Percentiles rank a stretch among this genome's conserved stretches.
These are phyloP conservation scores for Trichophaea hybrida DNA, from an alignment of 2,329 filamentous ascomycete species.

Conservation along the genomic window DNA sequence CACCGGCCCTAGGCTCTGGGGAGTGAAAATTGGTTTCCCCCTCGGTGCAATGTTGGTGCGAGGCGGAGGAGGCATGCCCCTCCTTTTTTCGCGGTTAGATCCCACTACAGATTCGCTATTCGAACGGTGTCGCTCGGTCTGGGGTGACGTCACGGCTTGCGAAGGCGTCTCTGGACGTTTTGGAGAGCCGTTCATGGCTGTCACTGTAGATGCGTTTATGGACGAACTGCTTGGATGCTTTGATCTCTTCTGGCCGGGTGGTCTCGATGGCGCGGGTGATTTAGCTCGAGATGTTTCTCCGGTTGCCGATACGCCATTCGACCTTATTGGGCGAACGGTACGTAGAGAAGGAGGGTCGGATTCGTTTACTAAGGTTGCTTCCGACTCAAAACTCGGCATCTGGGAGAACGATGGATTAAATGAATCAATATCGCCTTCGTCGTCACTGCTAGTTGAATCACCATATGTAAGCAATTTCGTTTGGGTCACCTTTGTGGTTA, in stretches of 20 bases:
- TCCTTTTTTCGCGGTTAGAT: neutral
- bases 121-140: conserved; percentile 2
- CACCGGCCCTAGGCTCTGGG: neutral
- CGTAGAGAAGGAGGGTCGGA: neutral
- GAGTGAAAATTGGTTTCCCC: conserved; percentile 1
- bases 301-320: neutral
- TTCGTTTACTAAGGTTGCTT: conserved; percentile 2
- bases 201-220: neutral
- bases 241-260: neutral
- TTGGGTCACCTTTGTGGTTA: neutral
- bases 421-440: conserved; percentile 14
- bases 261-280: neutral
- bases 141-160: neutral
- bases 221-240: conserved; percentile 2
- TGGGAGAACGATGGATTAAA: conserved; percentile 14
- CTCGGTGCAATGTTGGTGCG: neutral
- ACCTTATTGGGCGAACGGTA: conserved; percentile 13
- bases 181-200: neutral
- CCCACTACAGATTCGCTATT: conserved; percentile 6
- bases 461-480: conserved; percentile 1
- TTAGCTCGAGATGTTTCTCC: neutral
- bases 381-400: conserved; percentile 14
- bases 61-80: conserved; percentile 2
- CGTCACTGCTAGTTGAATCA: conserved; percentile 15
- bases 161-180: neutral